Conservation (phyloP, 1,284 basidiomycete species). For the Microbotryum scabiosae region DNA sequence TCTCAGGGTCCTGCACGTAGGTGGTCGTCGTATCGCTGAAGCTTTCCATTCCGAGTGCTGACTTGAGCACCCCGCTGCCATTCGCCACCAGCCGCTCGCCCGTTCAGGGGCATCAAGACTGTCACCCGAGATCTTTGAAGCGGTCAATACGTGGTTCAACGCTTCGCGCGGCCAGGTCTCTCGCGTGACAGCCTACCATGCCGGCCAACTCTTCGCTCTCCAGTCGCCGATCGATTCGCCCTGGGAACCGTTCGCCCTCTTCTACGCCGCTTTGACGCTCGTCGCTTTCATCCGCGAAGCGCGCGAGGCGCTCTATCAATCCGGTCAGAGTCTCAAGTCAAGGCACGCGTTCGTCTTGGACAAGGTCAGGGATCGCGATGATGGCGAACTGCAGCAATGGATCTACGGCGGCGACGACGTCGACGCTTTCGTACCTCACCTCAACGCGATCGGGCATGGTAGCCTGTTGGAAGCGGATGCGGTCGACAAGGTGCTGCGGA, state of each 20-base stretch:
- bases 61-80: neutral
- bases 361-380: slow-evolving; percentile 12
- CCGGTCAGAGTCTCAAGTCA: neutral
- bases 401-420: neutral
- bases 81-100: slow-evolving; percentile 15
- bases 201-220: slow-evolving; percentile 24
- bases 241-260: slow-evolving; percentile 26
- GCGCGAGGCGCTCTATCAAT: neutral
- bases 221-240: slow-evolving; percentile 13
- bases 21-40: neutral
- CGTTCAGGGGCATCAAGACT: slow-evolving; percentile 6
- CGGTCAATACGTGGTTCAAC: slow-evolving; percentile 12
- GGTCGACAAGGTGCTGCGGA: slow-evolving; percentile 4
- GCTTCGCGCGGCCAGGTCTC: slow-evolving; percentile 14
- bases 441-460: neutral
- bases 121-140: neutral
- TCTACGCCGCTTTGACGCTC: slow-evolving; percentile 24
- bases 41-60: too few species aligned
- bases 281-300: slow-evolving; percentile 14
- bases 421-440: neutral
- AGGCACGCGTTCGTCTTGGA: slow-evolving; percentile 12
- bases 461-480: slow-evolving; percentile 5
- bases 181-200: slow-evolving; percentile 23
- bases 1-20: slow-evolving; percentile 18
- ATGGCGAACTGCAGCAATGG: slow-evolving; percentile 9